Conservation (phyloP, 2,329 filamentous ascomycete genomes). For the Trichophyton mentagrophytes region DNA sequence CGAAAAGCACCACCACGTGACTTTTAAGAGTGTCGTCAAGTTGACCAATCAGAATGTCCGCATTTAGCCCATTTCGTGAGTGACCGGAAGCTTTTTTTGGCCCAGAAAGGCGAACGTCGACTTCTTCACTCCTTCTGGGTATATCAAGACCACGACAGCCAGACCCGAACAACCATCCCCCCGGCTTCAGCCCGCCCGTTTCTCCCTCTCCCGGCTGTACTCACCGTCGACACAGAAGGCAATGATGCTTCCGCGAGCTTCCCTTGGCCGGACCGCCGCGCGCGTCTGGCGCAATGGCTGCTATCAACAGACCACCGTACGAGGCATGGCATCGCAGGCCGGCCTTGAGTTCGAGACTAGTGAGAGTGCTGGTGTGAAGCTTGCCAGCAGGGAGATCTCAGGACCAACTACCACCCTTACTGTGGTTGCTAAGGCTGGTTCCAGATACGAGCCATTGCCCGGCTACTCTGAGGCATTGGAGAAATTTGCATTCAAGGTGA, state of each 20-base stretch:
- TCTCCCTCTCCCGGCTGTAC: conserved; percentile 32
- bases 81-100: conserved; percentile 2
- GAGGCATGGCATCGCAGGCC: conserved; percentile 53
- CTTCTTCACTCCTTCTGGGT: conserved; percentile 24
- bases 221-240: conserved; percentile 33
- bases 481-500: conserved; percentile 94
- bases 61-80: conserved; percentile 19
- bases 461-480: conserved; percentile 82
- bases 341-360: conserved; percentile 78
- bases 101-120: neutral
- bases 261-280: conserved; percentile 51
- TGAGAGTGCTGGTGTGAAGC: conserved; percentile 78
- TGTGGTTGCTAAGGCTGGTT: conserved; percentile 85
- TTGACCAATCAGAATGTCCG: conserved; percentile 27
- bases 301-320: conserved; percentile 45
- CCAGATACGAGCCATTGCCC: conserved; percentile 78
- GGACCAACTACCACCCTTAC: conserved; percentile 84
- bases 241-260: conserved; percentile 56
- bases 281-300: conserved; percentile 48
- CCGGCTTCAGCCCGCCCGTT: conserved; percentile 21
- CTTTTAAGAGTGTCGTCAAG: conserved; percentile 19
- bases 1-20: conserved; percentile 8
- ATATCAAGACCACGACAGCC: neutral
- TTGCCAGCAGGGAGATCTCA: conserved; percentile 77
- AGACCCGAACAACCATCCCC: conserved; percentile 12